Conservation (phyloP, 108 stramenopile genomes). For the Cyclotella cryptica region DNA sequence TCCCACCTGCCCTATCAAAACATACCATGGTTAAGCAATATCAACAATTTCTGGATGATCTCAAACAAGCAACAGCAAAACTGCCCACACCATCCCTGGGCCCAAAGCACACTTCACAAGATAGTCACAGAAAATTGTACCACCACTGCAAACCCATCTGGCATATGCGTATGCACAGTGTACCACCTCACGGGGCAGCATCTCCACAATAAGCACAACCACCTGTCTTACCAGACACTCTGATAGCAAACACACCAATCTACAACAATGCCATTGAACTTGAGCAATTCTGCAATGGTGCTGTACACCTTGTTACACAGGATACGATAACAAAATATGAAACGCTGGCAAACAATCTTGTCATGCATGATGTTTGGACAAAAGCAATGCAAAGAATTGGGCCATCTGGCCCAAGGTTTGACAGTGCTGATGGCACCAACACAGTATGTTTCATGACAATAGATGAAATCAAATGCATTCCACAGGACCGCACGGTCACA, state of each 20-base stretch:
- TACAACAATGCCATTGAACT: neutral
- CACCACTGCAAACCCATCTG: too few species aligned
- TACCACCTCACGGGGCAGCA: too few species aligned
- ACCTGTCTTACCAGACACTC: neutral
- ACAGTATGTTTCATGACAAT: constrained; percentile 7
- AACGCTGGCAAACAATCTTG: constrained; percentile 18
- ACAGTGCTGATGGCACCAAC: constrained; percentile 15
- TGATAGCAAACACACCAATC: neutral
- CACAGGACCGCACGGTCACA: constrained; percentile 23
- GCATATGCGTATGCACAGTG: too few species aligned
- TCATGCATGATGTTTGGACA: constrained; percentile 23
- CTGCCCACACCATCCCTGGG: too few species aligned
- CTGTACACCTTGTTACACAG: constrained; percentile 17
- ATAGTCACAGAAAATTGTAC: too few species aligned
- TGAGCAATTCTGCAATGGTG: neutral
- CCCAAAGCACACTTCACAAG: too few species aligned
- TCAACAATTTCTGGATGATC: too few species aligned
- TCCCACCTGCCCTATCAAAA: too few species aligned
- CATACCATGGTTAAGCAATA: too few species aligned
- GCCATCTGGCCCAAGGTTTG: constrained; percentile 46
- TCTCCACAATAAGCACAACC: neutral
- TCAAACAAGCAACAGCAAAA: too few species aligned
- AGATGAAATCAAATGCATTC: constrained; percentile 21
- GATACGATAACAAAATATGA: constrained; percentile 34
- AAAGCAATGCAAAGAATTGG: constrained; percentile 39